Base-by-base conservation (phyloP, 768 basidiomycete species). In the Rickenella mellea region DNA sequence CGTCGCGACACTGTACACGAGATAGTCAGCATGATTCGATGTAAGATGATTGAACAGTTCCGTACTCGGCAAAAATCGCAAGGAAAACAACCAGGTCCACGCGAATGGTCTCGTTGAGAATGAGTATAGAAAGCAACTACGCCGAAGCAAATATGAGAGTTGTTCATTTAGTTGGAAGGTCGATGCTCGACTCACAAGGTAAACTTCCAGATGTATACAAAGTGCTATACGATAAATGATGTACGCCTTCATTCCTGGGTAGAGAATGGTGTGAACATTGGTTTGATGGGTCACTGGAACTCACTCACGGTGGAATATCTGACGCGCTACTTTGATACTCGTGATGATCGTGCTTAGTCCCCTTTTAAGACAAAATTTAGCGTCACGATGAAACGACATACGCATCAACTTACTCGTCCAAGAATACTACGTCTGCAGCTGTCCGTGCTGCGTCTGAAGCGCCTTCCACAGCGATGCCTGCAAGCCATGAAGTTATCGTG, bases 291-390 rank as follows among this genome's bases (percentile, higher is more conserved):
- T 51, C 41, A 62, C 57, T 48, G 55, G 58, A 40, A 63, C 66
- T 53, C 65, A 64, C 69, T 66, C 65, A 35, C 70, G 61, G 47
- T 71, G 69, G 58, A 72, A 72, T 49, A 72, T 72, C 51, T 70
- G 67, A 19, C 70, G 58, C 2, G 70, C 66, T 3, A 67, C 68
- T 51, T 70, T 70, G 56, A 72, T 68, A 37, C 63, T 55, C 6
- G 67, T 68, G 47, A 72, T 68, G 43, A 62, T 64, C 8, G 62
- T 59, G 25, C 49, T 55, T 5, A 71, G 55, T 42, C 70, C 70
- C 9, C 25, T 17, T 19, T n/a, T n/a, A n/a, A n/a, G n/a, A n/a
- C n/a, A n/a, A n/a, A n/a, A n/a, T n/a, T n/a, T n/a, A n/a, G n/a
- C n/a, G n/a, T n/a, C n/a, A n/a, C n/a, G n/a, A n/a, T n/a, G n/a